Base-by-base conservation (phyloP, 2,329 filamentous ascomycete species). In the Metarhizium humberi region DNA sequence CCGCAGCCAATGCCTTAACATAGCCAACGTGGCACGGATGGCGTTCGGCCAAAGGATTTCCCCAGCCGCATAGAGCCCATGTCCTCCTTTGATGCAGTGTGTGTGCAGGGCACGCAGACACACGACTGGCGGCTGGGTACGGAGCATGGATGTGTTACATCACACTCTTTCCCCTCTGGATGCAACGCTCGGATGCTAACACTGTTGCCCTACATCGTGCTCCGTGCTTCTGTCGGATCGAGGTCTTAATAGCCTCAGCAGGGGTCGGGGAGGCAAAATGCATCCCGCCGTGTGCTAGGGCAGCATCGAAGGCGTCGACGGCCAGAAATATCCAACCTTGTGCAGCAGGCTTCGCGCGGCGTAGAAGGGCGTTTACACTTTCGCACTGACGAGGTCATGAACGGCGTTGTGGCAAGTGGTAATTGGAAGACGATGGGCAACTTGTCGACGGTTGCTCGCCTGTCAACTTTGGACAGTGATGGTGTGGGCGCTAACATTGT, bases 51-150 rank as follows among this genome's bases (percentile, higher is more conserved):
- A 50, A 43, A 18, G 50, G 20, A 20, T 45, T 20, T 32, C 50
- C 32, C n/a, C 36, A 51, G 50, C 50, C 20, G 38, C 47, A 50
- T 30, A 11, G 45, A 48, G 45, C 45, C 45, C 52, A 54, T 54
- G 46, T 54, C 40, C 46, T 43, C 8, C 7, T 34, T 11, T 38
- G 14, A 50, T 50, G 52, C 52, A 54, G 52, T 54, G 36, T 50
- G 29, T n/a, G 52, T 50, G 52, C 47, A 54, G 46, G 52, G 46
- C 47, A 40, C 40, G 18, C 20, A 48, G 16, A 48, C 45, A 45
- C 38, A 40, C 38, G 13, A 30, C 45, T 48, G 25, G 45, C 45
- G 25, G 45, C 25, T 45, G 42, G 4, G 42, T 45, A 45, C n/a
- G 18, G 42, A 45, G 14, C 6, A 10, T 45, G 42, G 42, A 40